Conservation (phyloP, 495 filamentous ascomycete genomes). For the Rusavskia elegans region DNA sequence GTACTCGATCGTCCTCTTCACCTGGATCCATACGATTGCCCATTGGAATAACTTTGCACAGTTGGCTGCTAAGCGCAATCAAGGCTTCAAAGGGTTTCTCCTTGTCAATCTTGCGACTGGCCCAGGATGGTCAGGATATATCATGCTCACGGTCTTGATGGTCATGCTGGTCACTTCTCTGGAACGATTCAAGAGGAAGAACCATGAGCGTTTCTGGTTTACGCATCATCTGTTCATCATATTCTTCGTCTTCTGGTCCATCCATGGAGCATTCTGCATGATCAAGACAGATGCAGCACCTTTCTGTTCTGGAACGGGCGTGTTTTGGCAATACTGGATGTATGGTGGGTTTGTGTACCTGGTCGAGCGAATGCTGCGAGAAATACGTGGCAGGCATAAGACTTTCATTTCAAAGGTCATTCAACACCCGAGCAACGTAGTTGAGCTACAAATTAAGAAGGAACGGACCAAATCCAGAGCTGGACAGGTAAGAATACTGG, state of each 20-base stretch:
- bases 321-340: conserved; percentile 73
- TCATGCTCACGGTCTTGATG: conserved; percentile 56
- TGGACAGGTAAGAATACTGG: conserved; percentile 34
- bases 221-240: conserved; percentile 64
- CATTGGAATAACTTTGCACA: conserved; percentile 72
- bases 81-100: conserved; percentile 57
- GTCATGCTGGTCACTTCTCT: conserved; percentile 53
- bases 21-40: conserved; percentile 63
- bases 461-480: conserved; percentile 60
- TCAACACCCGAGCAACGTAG: conserved; percentile 67
- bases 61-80: conserved; percentile 50
- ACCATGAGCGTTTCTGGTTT: conserved; percentile 71
- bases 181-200: conserved; percentile 49
- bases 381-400: conserved; percentile 55
- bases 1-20: conserved; percentile 71
- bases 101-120: conserved; percentile 55
- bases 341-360: conserved; percentile 59
- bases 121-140: conserved; percentile 64
- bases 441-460: conserved; percentile 78
- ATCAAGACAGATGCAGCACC: conserved; percentile 59
- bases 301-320: conserved; percentile 52
- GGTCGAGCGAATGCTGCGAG: conserved; percentile 50
- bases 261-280: conserved; percentile 71
- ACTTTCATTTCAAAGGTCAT: conserved; percentile 72
- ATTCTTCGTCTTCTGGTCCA: conserved; percentile 70